Evolutionary conservation across 2,329 filamentous ascomycete genomes (phyloP), one percentile per base, ranked within the genome.

Genomic region (Curvularia hawaiiensis): DNA sequence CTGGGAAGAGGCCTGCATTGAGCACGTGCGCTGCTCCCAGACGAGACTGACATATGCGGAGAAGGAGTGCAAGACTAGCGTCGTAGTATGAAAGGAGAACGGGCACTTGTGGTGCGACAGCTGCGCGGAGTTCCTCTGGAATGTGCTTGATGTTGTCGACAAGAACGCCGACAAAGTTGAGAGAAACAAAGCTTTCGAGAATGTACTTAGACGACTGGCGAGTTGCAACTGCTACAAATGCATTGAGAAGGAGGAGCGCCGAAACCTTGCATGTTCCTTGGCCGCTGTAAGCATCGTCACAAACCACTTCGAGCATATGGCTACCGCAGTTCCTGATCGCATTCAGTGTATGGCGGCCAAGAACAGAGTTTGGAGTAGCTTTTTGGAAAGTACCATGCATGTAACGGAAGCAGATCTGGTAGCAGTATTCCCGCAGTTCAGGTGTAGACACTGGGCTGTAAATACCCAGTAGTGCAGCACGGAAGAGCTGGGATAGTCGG

Each of bases 111-210:
- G 68, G 67, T 56, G 77, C 56, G 62, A 66, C 56, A 50, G 78
- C 71, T 56, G 69, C 69, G 63, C 74, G 66, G 60, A 83, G 77
- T 62, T 97, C 93, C 11, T 84, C 78, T 59, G 93, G 85, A 50
- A 97, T 85, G 64, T 85, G 84, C 65, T 90, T 88, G 55, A 99
- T 85, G 50, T 91, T 91, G 77, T 98, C 94, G 51, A 99, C 88
- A 30, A 98, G 84, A 28, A 98, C 88, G 50, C 90, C 90, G 50
- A 97, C 85, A 73, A 97, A 97, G 78, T 99, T 99, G 46, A 96
- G 85, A 55, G 90, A 87, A 68, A 90, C 89, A 54, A 99, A 85
- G 30, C 87, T 83, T 62, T 95, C 91, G 16, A 97, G 85, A 24
- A 98, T 84, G 66, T 90, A 86, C 50, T 85, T 84, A 30, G 90